phyloP scores from a whole-genome alignment of 257 asterid genomes.

The Primulina eburnea region DNA sequence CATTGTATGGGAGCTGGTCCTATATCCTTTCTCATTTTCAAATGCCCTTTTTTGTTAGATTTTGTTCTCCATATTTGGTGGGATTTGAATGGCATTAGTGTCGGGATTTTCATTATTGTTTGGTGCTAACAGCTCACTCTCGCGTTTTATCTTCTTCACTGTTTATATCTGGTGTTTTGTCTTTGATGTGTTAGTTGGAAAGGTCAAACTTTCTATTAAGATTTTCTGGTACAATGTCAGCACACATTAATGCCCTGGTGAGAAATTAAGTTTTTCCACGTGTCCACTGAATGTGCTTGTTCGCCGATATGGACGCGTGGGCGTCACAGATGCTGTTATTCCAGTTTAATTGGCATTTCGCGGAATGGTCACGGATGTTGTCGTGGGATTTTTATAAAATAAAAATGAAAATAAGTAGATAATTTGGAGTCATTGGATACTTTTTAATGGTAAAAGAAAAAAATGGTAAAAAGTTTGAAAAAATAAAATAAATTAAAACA shows the following conservation, averaged over 20 bases:
- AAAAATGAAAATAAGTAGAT: no score
- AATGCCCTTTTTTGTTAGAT: not conserved
- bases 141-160: not conserved
- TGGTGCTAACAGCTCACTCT: not conserved
- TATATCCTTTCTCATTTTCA: not conserved
- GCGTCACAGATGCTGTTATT: no score
- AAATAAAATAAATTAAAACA: no score
- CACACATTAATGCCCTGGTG: constrained; percentile 9
- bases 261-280: not conserved
- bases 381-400: no score
- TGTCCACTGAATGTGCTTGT: not conserved
- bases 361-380: no score
- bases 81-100: not conserved
- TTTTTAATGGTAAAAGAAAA: no score
- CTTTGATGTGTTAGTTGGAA: not conserved
- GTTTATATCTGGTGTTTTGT: not conserved
- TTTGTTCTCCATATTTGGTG: not conserved
- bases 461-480: no score
- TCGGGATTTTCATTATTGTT: not conserved
- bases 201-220: not conserved
- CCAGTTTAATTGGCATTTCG: no score
- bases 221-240: not conserved
- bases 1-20: not conserved
- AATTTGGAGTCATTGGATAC: no score
- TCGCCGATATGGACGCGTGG: no score